These are phyloP conservation scores for Solanum ossicruentum DNA, from an alignment of 257 asterid species.

Conservation along the genomic window DNA sequence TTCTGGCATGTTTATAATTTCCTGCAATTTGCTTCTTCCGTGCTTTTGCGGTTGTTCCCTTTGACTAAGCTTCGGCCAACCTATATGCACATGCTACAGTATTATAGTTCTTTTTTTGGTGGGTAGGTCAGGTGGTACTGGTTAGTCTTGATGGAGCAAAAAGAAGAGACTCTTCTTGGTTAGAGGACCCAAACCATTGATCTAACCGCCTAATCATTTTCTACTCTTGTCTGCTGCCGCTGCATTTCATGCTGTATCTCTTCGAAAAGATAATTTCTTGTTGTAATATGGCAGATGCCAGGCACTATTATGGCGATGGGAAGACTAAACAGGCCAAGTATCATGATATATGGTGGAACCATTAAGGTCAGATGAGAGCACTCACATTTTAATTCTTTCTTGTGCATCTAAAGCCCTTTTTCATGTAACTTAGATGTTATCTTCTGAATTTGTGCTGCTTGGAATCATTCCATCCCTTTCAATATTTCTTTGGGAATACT, in stretches of 20 bases:
- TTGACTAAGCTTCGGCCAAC: neutral
- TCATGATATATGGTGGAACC: conserved; percentile 97
- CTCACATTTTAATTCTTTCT: neutral
- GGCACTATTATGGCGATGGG: conserved; percentile 99
- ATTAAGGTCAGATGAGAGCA: conserved; percentile 58
- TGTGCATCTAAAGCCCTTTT: neutral
- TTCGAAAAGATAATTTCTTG: neutral
- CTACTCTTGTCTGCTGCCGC: neutral
- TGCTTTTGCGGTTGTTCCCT: neutral
- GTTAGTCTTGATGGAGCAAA: neutral
- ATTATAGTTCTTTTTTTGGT: neutral
- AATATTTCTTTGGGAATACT: neutral
- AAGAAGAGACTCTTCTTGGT: neutral
- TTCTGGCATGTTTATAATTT: neutral
- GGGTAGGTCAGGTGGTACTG: neutral
- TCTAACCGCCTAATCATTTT: neutral
- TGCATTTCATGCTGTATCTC: neutral
- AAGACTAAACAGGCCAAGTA: conserved; percentile 93
- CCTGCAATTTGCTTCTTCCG: neutral
- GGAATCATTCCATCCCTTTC: neutral
- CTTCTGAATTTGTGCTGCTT: neutral
- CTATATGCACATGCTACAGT: neutral
- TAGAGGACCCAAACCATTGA: neutral
- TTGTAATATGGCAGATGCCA: conserved; percentile 66
- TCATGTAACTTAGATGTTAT: neutral